Evolutionary conservation across 164 flowering plant species (phyloP).

Genomic region (Magnolia changhungtana): DNA sequence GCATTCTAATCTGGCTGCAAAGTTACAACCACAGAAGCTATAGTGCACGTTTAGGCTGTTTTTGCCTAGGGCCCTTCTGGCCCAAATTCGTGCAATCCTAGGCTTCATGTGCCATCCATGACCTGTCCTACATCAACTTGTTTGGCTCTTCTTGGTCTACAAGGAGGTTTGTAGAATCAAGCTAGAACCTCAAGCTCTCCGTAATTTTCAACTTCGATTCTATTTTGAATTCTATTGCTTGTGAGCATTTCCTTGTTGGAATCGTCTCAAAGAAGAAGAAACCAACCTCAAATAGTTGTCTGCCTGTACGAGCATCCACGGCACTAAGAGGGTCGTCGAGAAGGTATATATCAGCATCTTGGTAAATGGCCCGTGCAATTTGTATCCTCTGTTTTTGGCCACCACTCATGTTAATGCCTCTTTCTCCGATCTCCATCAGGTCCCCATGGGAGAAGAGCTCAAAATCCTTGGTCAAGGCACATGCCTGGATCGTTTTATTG

Average conservation of each 20-base stretch:
- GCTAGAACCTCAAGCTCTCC: too few relatives aligned
- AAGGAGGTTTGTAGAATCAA: too few relatives aligned
- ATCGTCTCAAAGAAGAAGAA: not conserved
- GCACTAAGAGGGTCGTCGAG: constrained; percentile 99
- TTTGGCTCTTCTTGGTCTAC: too few relatives aligned
- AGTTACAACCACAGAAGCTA: too few relatives aligned
- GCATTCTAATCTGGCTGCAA: too few relatives aligned
- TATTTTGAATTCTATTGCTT: too few relatives aligned
- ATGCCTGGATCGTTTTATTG: constrained; percentile 62
- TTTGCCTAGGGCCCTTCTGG: too few relatives aligned
- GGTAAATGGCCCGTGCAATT: constrained; percentile 90
- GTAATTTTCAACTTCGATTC: too few relatives aligned
- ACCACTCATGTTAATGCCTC: constrained; percentile 98
- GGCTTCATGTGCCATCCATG: too few relatives aligned
- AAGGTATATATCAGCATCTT: constrained; percentile 91
- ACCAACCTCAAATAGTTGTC: constrained; percentile 78
- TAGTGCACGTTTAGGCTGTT: too few relatives aligned
- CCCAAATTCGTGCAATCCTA: too few relatives aligned
- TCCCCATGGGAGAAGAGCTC: constrained; percentile 82
- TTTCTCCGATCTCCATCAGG: constrained; percentile 88
- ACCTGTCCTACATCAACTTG: too few relatives aligned
- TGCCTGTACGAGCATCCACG: constrained; percentile 97
- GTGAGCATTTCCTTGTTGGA: not conserved
- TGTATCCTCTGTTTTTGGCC: constrained; percentile 99
- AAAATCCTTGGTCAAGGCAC: constrained; percentile 85